Conservation (phyloP, 345 rosid species). For the Sisymbrium altissimum region DNA sequence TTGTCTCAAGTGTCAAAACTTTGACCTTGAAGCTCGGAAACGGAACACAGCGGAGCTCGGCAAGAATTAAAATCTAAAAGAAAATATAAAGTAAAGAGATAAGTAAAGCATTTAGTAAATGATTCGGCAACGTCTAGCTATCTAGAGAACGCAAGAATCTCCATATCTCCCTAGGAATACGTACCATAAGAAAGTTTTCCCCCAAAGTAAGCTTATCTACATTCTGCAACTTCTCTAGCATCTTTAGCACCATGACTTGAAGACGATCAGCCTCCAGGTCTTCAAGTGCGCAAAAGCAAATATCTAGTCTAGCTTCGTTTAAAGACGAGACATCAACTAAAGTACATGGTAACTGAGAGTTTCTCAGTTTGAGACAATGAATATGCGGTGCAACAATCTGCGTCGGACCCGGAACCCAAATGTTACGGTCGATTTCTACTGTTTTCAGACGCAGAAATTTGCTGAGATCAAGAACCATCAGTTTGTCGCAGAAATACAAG, state of each 20-base stretch:
- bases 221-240: neutral
- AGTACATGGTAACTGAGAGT: neutral
- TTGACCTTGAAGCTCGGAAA: no score
- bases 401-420: neutral
- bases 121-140: neutral
- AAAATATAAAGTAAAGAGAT: no score
- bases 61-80: no score
- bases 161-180: no score
- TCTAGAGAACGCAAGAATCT: neutral
- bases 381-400: conserved; percentile 17
- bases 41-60: no score
- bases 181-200: neutral
- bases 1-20: no score
- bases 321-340: conserved; percentile 8
- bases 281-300: neutral
- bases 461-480: neutral
- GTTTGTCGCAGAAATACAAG: neutral
- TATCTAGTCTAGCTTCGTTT: neutral
- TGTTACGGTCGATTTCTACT: neutral
- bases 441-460: neutral
- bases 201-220: conserved; percentile 10
- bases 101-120: neutral
- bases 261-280: neutral
- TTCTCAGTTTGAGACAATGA: neutral
- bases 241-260: neutral